Percentiles rank a stretch among this genome's conserved stretches.
These are phyloP conservation scores for Candida sakaeoensis DNA, from an alignment of 805 yeast genomes.

Conservation along the genomic window DNA sequence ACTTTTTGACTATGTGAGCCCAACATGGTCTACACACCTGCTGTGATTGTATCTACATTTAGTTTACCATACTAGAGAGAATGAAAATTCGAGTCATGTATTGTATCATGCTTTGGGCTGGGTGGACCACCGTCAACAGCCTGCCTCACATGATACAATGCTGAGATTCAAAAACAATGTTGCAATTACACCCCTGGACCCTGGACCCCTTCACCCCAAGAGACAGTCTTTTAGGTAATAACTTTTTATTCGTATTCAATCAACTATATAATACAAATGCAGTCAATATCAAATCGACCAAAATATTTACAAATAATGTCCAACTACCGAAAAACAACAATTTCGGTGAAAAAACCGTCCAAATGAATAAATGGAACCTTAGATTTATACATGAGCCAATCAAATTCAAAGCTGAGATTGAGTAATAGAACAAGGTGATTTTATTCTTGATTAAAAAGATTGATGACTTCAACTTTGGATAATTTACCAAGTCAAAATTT, in stretches of 20 bases:
- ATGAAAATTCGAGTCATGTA: no score
- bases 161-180: no score
- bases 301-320: conserved; percentile 49
- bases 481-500: conserved; percentile 14
- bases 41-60: no score
- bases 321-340: conserved; percentile 76
- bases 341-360: conserved; percentile 98
- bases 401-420: conserved; percentile 55
- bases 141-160: no score
- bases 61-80: no score
- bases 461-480: conserved; percentile 27
- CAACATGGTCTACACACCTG: no score
- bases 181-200: no score
- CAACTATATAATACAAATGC: conserved; percentile 10
- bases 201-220: no score
- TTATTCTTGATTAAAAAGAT: conserved; percentile 32
- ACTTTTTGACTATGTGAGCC: no score
- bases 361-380: conserved; percentile 84
- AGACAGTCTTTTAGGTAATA: no score
- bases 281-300: conserved; percentile 43
- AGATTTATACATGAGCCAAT: conserved; percentile 67
- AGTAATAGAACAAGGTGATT: conserved; percentile 51
- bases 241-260: background rate
- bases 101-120: no score
- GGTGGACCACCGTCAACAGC: no score